Evolutionary conservation across 1,284 basidiomycete genomes (phyloP), one percentile per base, ranked within the genome.

Genomic region (Leccinum subspadiceum): DNA sequence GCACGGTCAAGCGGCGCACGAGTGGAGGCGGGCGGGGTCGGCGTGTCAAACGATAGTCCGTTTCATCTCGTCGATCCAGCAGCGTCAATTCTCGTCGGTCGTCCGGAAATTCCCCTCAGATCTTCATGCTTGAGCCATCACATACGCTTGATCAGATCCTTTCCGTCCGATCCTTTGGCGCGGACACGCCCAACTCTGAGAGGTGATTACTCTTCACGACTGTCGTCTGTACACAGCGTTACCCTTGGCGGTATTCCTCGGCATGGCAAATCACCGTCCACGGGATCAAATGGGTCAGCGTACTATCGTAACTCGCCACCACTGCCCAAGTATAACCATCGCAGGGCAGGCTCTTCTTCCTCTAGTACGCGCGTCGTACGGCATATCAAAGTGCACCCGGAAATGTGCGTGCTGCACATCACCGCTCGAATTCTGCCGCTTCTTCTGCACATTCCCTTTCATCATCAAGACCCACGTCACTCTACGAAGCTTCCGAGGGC

Each of bases 51-150:
- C 81, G 87, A 12, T 81, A 82, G 0, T 89, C 87, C 0, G 76
- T 84, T 31, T 90, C 89, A 0, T 92, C 90, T 41, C 81, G 86
- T 53, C 82, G 90, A 31, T 92, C 90, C 8, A 92, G 90, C 68
- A 92, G 90, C 65, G 88, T 91, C 62, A 92, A 92, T 67, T 93
- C 90, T 9, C 78, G 85, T 46, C 78, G 90, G 50, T 91, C 89
- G 0, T 91, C 89, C 12, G 80, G 83, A 12, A 79, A 86, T 31
- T 90, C 87, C 12, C 79, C 81, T 59, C 87, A 88, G 60, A 77
- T 85, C 68, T 72, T 83, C 1, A 65, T 81, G 7, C 70, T 87
- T 50, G 87, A 88, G 56, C 85, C 84, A 7, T 81, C 84, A 3
- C 73, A 72, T 33, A 71, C 74, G 50, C 62, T 72, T 5, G 78